Percentiles rank a stretch among this genome's conserved stretches.
phyloP scores from a whole-genome alignment of 106 monocot species.

The Gastrodia elata region DNA sequence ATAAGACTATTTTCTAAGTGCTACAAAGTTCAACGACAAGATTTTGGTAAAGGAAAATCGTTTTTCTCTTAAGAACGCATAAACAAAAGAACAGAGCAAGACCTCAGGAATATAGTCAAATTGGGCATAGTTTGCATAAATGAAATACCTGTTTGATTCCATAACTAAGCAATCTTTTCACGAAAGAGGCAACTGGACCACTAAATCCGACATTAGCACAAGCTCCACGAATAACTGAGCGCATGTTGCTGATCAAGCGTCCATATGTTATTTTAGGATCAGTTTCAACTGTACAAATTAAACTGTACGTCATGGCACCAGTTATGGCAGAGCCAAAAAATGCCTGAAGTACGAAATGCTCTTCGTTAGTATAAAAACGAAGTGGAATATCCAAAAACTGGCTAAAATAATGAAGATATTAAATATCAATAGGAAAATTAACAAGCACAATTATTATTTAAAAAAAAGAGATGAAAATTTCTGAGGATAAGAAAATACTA shows the following conservation, averaged over 20 bases:
- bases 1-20: neutral
- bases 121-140: neutral
- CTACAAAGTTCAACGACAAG: neutral
- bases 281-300: constrained; percentile 61
- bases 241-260: constrained; percentile 48
- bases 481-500: neutral
- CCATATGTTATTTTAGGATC: constrained; percentile 70
- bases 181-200: constrained; percentile 55
- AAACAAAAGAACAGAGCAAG: neutral
- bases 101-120: neutral
- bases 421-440: neutral
- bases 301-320: constrained; percentile 89
- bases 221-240: constrained; percentile 47
- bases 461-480: neutral
- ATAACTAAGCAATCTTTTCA: constrained; percentile 40
- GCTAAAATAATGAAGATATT: neutral
- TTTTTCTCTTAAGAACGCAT: neutral
- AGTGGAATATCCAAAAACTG: neutral
- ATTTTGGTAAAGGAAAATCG: neutral
- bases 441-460: neutral
- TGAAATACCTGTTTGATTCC: constrained; percentile 56
- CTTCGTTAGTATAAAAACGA: neutral
- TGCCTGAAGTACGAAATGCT: constrained; percentile 20
- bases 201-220: constrained; percentile 12
- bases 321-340: constrained; percentile 36